These are phyloP conservation scores for Oenanthe sinensis DNA, from an alignment of 129 eudicot species.

Conservation along the genomic window DNA sequence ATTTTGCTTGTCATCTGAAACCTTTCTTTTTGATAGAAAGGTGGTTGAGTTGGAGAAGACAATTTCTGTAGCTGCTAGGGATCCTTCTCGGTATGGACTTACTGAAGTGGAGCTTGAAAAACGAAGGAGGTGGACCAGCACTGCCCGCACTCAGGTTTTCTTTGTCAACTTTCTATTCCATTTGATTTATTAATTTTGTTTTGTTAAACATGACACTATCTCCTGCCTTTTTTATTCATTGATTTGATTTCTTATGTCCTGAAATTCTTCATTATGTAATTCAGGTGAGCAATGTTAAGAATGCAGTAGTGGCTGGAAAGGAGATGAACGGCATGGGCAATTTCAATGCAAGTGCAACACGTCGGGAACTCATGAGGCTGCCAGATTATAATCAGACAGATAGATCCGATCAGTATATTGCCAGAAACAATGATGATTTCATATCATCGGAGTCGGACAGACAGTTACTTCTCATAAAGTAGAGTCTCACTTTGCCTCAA, in stretches of 20 bases:
- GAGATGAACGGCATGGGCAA: conserved; percentile 33
- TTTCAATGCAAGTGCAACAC: conserved; percentile 51
- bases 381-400: conserved; percentile 57
- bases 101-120: conserved; percentile 62
- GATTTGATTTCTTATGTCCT: background rate
- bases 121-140: conserved; percentile 71
- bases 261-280: conserved; percentile 5
- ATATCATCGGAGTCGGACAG: conserved; percentile 68
- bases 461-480: conserved; percentile 73
- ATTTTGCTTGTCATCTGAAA: conserved; percentile 22
- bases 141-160: conserved; percentile 58
- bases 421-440: conserved; percentile 66
- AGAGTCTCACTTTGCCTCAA: background rate
- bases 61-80: conserved; percentile 65
- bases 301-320: conserved; percentile 35
- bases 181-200: background rate
- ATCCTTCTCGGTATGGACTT: conserved; percentile 67
- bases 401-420: conserved; percentile 32
- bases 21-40: conserved; percentile 56
- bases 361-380: conserved; percentile 73
- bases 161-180: background rate
- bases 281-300: conserved; percentile 66
- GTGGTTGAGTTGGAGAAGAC: conserved; percentile 85
- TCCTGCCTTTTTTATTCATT: background rate
- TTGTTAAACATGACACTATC: background rate